A percentile compares a stretch with the other conserved stretches of the same genome.
Conservation (phyloP, 202 grass and related monocot species). For the Cymbopogon flexuosus region DNA sequence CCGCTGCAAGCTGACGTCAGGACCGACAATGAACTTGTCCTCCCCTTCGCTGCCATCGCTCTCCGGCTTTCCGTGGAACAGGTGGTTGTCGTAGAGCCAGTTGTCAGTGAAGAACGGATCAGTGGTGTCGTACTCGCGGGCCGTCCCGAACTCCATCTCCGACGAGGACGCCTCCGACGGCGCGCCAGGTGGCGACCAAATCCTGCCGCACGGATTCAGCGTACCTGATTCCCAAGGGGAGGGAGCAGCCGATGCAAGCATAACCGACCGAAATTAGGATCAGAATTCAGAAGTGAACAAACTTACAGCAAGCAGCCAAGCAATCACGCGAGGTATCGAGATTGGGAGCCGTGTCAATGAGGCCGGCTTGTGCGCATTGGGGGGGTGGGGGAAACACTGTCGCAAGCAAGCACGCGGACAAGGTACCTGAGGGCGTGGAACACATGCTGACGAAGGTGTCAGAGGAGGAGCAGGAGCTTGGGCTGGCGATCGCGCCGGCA, state of each 20-base stretch:
- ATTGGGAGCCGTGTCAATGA: background rate
- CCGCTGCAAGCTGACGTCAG: conserved; percentile 21
- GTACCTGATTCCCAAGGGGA: conserved; percentile 34
- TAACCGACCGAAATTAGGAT: conserved; percentile 18
- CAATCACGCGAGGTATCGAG: conserved; percentile 24
- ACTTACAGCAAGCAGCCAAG: background rate
- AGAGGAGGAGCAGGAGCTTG: conserved; percentile 35
- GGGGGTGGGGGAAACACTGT: background rate
- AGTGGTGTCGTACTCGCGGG: conserved; percentile 56
- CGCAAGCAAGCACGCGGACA: background rate
- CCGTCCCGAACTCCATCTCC: conserved; percentile 59
- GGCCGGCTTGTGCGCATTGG: background rate
- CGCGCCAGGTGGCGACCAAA: conserved; percentile 48
- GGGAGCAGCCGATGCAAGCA: background rate
- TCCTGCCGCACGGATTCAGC: conserved; percentile 46
- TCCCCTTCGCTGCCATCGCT: conserved; percentile 37
- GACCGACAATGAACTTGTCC: conserved; percentile 75
- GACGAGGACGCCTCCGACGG: conserved; percentile 68
- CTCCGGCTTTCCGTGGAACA: conserved; percentile 18
- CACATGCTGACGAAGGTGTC: conserved; percentile 65
- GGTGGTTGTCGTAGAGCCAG: conserved; percentile 50
- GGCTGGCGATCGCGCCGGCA: conserved; percentile 27
- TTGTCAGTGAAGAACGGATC: conserved; percentile 57
- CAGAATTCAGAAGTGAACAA: conserved; percentile 6
- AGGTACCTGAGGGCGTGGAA: conserved; percentile 67